Base-by-base conservation (phyloP, 371 early-diverging fungal species). In the Haplosporangium sp. region DNA sequence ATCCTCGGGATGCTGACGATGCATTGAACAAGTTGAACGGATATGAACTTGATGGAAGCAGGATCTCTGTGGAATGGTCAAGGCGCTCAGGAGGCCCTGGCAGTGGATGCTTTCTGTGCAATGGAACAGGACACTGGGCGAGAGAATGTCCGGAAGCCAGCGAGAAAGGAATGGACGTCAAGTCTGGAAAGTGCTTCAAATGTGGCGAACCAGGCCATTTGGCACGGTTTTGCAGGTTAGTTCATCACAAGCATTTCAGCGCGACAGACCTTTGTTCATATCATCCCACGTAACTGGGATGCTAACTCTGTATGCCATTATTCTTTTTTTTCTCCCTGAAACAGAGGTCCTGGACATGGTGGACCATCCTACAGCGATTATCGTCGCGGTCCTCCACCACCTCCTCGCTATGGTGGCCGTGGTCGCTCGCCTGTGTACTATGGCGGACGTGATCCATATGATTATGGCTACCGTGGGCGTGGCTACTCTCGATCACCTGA, bases 121-220 rank as follows among this genome's bases (percentile, higher is more conserved):
- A 83, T n/a, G 74, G 75, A 40, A 82, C 76, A 42, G 86, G 86
- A 18, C 86, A 86, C 55, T 86, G 84, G 83, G 86, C 85, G n/a
- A 70, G 85, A 43, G 86, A 86, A 48, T 86, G 86, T 64, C 85
- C 85, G 3, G 83, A 84, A 50, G 84, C 83, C n/a, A 73, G 82
- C n/a, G 84, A 85, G 48, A 83, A 83, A 57, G 86, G 86, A 12
- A 83, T 85, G 81, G 86, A 85, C 46, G 86, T 85, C 61, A 82
- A 82, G 56, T 82, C 83, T 69, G 86, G 86, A 55, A 83, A 81
- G 63, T 84, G 85, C 69, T 85, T 85, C 76, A 82, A 83, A 76
- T 85, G 86, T 55, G 86, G 86, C 13, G 82, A 85, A 57, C 70
- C 81, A 40, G 86, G 86, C 14, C 86, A 85, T 64, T 73, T 85